Base-by-base conservation (phyloP, 345 rosid genomes). In the Jatropha curcas region DNA sequence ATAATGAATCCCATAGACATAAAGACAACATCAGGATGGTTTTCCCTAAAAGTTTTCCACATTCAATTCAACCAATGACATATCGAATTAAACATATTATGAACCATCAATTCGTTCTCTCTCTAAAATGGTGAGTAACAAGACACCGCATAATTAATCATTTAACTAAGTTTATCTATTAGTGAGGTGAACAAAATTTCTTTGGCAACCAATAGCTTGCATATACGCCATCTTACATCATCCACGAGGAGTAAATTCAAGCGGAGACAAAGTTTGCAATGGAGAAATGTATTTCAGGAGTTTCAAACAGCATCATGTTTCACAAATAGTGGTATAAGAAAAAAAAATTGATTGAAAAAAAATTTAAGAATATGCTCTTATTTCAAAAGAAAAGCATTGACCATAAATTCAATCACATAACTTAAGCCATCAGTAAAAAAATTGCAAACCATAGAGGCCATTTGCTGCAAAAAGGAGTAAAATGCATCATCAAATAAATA, bases 1-100 rank as follows among this genome's bases (percentile, higher is more conserved):
- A 72, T 63, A 53, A 37, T 63, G 16, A 60, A 10, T 28, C 76
- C 76, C 76, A 72, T 72, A 51, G 10, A 63, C 55, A 65, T n/a
- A 52, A 30, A 72, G n/a, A 72, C 76, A 52, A 1, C 22, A 2
- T 72, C 70, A 43, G 69, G 76, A 72, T 72, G 76, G 50, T 63
- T 4, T 62, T 61, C 69, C 62, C 76, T 72, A 53, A 51, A 72
- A 52, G 24, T 34, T 4, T 45, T 52, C 35, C 25, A 37, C 69
- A 63, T 62, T n/a, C 25, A 52, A 14, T 16, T 46, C 37, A 27
- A 24, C 12, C 12, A 62, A 52, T 27, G 27, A 37, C 66, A 22
- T 62, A 51, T 45, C n/a, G 41, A 48, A 25, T 62, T 51, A 50
- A 12, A 31, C 5, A 17, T 22, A 9, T 13, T 17, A 9, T 27